These are phyloP conservation scores for Carex myosuroides DNA, from an alignment of 176 grass and related monocot genomes.

Conservation along the genomic window DNA sequence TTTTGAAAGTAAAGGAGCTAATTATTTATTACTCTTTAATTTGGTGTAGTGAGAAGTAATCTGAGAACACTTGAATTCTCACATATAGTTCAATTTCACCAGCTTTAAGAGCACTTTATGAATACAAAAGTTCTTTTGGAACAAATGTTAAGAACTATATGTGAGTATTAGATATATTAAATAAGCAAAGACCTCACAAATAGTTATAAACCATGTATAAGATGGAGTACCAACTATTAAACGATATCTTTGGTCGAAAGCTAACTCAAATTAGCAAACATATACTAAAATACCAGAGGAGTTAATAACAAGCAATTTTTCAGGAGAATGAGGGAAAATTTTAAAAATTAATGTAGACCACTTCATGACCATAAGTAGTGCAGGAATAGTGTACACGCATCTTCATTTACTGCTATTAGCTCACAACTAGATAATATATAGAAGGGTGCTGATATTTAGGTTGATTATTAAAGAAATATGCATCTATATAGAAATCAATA, in stretches of 20 bases:
- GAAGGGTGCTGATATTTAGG: neutral
- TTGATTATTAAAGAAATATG: neutral
- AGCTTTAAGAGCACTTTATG: neutral
- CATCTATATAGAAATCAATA: neutral
- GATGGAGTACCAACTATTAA: neutral
- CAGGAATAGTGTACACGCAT: neutral
- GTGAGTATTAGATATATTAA: neutral
- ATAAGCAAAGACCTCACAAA: neutral
- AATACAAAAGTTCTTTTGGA: neutral
- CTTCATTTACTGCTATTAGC: neutral
- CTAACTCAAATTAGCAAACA: neutral
- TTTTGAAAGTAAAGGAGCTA: neutral
- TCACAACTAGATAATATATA: neutral
- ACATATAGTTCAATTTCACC: neutral
- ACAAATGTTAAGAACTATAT: neutral
- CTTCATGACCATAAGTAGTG: neutral
- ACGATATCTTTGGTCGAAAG: neutral
- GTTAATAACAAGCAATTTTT: neutral
- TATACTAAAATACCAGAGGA: neutral
- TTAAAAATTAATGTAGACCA: neutral
- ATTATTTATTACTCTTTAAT: neutral
- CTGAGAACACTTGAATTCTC: neutral
- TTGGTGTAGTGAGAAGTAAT: neutral
- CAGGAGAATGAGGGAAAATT: neutral
- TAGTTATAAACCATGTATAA: neutral